phyloP scores from a whole-genome alignment of 2,329 filamentous ascomycete species.

The Stagonosporopsis vannaccii region DNA sequence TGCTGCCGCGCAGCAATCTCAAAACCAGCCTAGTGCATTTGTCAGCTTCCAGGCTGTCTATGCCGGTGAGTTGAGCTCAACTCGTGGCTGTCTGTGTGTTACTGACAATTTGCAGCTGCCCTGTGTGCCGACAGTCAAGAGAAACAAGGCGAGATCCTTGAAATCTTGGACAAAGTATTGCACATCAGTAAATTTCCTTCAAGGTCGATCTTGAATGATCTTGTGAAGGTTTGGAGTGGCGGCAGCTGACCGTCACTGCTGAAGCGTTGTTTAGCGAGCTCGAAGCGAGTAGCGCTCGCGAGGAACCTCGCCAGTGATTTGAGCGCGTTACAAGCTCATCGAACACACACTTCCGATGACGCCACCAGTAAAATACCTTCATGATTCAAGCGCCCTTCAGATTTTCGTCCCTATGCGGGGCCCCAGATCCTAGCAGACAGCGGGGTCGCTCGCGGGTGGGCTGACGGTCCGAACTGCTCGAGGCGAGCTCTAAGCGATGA shows the following conservation, averaged over 20 bases:
- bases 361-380: neutral
- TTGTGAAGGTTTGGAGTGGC: constrained; percentile 35
- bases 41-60: constrained; percentile 42
- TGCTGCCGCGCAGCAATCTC: constrained; percentile 51
- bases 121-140: constrained; percentile 33
- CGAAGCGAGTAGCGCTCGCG: neutral
- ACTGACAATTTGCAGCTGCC: constrained; percentile 18
- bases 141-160: constrained; percentile 26
- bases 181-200: constrained; percentile 38
- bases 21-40: constrained; percentile 38
- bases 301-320: neutral
- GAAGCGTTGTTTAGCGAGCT: neutral
- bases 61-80: constrained; percentile 28
- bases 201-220: constrained; percentile 34
- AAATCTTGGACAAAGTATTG: constrained; percentile 25
- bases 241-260: neutral
- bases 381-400: neutral
- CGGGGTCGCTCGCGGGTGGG: neutral
- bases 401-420: neutral
- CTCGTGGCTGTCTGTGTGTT: neutral
- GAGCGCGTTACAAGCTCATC: neutral
- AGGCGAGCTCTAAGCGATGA: constrained; percentile 12
- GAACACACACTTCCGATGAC: neutral
- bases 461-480: neutral
- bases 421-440: neutral